Base-by-base conservation (phyloP, 139 green algal genomes). In the Desmodesmus armatus region DNA sequence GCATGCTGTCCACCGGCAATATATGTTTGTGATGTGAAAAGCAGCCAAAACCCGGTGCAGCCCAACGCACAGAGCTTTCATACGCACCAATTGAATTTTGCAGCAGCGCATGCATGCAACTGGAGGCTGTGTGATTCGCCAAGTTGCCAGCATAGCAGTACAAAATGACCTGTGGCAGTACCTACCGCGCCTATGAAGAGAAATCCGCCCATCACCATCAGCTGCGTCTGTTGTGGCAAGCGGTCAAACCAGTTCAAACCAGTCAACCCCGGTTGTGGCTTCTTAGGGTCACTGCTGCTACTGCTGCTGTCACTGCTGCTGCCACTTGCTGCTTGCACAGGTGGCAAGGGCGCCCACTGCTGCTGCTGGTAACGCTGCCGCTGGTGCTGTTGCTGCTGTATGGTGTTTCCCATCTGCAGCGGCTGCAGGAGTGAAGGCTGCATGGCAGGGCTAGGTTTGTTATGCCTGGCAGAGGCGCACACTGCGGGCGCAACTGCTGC, bases 101-200 rank as follows among this genome's bases (percentile, higher is more conserved):
- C n/a, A n/a, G n/a, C n/a, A n/a, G n/a, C n/a, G n/a, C n/a, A n/a
- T n/a, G n/a, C n/a, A n/a, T n/a, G n/a, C n/a, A n/a, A n/a, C n/a
- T n/a, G n/a, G n/a, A n/a, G n/a, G n/a, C n/a, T n/a, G n/a, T n/a
- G n/a, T n/a, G n/a, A n/a, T n/a, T n/a, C n/a, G n/a, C n/a, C n/a
- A n/a, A n/a, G n/a, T n/a, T n/a, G n/a, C n/a, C n/a, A n/a, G n/a
- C n/a, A n/a, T n/a, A n/a, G n/a, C n/a, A n/a, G n/a, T n/a, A 58
- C 47, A 23, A 15, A 23, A 58, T 58, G 47, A 58, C 13, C 47
- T 23, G 58, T 23, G 43, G 4, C 63, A 72, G 19, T 35, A 66
- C 75, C 51, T 21, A 82, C 75, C 53, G 71, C 55, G 51, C 75
- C 75, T 27, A 82, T 31, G 27, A 82, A 82, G 35, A 82, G 53